Base-by-base conservation (phyloP, 331 rosid genomes). In the Acacia concinna region DNA sequence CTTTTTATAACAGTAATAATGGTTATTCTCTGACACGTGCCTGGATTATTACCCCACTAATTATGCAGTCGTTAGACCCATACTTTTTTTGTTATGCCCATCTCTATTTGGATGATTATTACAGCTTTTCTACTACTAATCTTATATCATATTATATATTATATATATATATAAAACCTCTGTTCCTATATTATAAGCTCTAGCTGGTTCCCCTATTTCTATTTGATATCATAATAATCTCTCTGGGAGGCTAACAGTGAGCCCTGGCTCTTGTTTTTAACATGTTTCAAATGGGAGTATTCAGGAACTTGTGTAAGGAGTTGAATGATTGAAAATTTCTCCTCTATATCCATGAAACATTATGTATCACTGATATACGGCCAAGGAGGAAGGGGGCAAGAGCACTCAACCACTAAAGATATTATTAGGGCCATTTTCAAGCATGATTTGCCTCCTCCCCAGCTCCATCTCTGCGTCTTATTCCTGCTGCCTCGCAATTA, bases 381-480 rank as follows among this genome's bases (percentile, higher is more conserved):
- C 78, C 85, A 60, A 27, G 70, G 30, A 80, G 70, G 78, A 74
- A 74, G 25, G 14, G 68, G 6, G 28, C 70, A 63, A 73, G 85
- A 74, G 87, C 69, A 31, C 79, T 68, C 83, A 83, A 70, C 85
- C 74, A 74, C 87, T 64, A 44, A 2, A 38, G 35, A 23, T 56
- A 62, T 73, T 38, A 81, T 83, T 80, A 83, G 81, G 77, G 74
- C 47, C 31, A 74, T 83, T 78, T 47, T 77, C 81, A 68, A 66
- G 43, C 76, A 83, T 83, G 69, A 80, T 86, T 80, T 78, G 59
- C 63, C 79, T 20, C 41, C 40, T 63, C 38, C 69, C 27, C 67
- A 70, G 62, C 70, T 73, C 49, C 71, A 70, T 83, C 23, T 78
- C 82, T 23, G 73, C 75, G 89, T 83, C 81, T 78, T 70, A 72